Evolutionary conservation across 2,329 filamentous ascomycete species (phyloP), one percentile per base, ranked within the genome.

Genomic region (Beauveria caledonica): DNA sequence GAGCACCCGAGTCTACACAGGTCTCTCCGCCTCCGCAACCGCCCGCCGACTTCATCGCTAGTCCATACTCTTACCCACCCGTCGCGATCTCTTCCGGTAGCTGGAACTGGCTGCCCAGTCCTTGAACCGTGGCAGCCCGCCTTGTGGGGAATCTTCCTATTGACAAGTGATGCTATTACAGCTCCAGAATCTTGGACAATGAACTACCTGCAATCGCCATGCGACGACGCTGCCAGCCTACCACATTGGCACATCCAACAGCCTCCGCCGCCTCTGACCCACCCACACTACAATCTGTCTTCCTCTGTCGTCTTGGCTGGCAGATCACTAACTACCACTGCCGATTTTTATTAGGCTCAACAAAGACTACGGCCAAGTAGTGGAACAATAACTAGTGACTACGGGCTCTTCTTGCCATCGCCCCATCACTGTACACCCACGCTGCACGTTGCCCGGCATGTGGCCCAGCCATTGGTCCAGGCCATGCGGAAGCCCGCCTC

Each of bases 401-500:
- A 29, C 29, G 10, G 39, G n/a, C 45, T 39, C 46, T 23, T 40
- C 4, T 33, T 36, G 23, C 49, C 10, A 36, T 46, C n/a, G 49
- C 56, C 50, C 60, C 60, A 56, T 62, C 49, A 39, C n/a, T 50
- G 54, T 19, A 36, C 29, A 51, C n/a, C 48, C 29, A 44, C n/a
- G 63, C 64, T 55, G 62, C 64, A 68, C 64, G 60, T 65, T 63
- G 57, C 56, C 64, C 57, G 61, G 64, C 74, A 77, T 77, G 75
- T 77, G 75, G 70, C 68, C 67, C 68, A 76, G 71, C 66, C 67
- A 77, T 77, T 77, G 75, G 75, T 64, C 71, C 68, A 70, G 67
- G 66, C 66, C 60, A 54, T 49, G 29, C 42, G 23, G 23, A 48
- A 46, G 17, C 49, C 49, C 58, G 48, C 46, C 36, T 50, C 42